A percentile compares a stretch with the other conserved stretches of the same genome.
Evolutionary conservation across 1,284 basidiomycete genomes (phyloP).

Genomic region (Cutaneotrichosporon dermatis): DNA sequence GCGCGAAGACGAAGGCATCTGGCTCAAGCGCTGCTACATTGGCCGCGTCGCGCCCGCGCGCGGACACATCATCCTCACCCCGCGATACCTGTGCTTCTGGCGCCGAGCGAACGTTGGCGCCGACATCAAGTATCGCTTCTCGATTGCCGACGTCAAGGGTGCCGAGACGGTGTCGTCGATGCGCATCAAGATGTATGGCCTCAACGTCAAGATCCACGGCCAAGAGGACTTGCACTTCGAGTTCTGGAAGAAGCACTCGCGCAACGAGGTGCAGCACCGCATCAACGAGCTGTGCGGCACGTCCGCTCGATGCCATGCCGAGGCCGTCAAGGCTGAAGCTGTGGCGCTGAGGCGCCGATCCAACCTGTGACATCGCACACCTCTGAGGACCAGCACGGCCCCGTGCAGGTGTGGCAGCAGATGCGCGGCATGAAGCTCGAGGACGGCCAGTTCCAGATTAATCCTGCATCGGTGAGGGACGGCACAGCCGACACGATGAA

Average conservation of each 20-base stretch:
- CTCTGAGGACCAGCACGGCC: neutral
- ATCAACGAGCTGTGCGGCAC: conserved; percentile 19
- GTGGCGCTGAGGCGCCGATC: neutral
- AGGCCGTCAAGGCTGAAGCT: too few relatives aligned
- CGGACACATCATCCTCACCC: conserved; percentile 46
- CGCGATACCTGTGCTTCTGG: conserved; percentile 48
- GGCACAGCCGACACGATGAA: conserved; percentile 4
- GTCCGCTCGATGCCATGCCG: too few relatives aligned
- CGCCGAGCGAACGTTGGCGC: conserved; percentile 36
- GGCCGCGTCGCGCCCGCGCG: conserved; percentile 34
- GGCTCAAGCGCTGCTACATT: conserved; percentile 49
- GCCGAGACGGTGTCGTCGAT: conserved; percentile 47
- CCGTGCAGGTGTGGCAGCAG: neutral
- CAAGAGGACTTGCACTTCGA: conserved; percentile 55
- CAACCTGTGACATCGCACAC: neutral
- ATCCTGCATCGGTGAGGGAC: conserved; percentile 7
- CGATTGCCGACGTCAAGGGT: conserved; percentile 51
- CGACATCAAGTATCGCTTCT: conserved; percentile 55
- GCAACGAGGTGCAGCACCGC: conserved; percentile 52
- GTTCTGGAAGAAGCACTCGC: conserved; percentile 51
- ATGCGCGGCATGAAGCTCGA: conserved; percentile 1
- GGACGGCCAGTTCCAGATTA: conserved; percentile 8
- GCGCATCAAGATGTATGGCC: conserved; percentile 51
- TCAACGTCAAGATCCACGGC: conserved; percentile 55
- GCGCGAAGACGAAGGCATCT: conserved; percentile 43